phyloP scores from a whole-genome alignment of 2,329 filamentous ascomycete species.

The Fusarium fracticaudum region DNA sequence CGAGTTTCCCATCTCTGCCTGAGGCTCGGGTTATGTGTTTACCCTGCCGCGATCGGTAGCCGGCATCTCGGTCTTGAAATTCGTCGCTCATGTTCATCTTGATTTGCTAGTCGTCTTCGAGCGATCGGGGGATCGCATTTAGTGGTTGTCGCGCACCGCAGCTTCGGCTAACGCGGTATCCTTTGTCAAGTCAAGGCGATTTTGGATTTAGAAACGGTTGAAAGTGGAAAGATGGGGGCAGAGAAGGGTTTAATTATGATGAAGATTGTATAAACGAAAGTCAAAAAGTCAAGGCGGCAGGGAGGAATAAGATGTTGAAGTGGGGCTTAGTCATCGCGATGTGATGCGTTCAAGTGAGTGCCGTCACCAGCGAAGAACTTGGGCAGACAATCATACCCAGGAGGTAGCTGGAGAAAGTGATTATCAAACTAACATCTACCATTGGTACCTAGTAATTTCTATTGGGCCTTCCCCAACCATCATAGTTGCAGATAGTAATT shows the following conservation, averaged over 20 bases:
- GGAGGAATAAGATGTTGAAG: background rate
- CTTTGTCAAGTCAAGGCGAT: background rate
- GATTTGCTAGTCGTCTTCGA: slow-evolving; percentile 42
- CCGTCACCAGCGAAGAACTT: background rate
- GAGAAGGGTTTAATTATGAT: background rate
- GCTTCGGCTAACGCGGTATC: slow-evolving; percentile 30
- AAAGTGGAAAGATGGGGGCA: background rate
- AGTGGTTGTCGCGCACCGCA: slow-evolving; percentile 58
- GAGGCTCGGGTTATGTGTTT: slow-evolving; percentile 53
- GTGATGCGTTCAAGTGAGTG: background rate
- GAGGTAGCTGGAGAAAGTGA: background rate
- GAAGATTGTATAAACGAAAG: slow-evolving; percentile 1
- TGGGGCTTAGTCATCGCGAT: slow-evolving; percentile 26
- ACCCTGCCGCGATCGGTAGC: slow-evolving; percentile 61
- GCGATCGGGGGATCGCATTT: slow-evolving; percentile 45
- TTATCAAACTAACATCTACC: background rate
- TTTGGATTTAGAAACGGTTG: background rate
- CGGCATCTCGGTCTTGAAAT: slow-evolving; percentile 48
- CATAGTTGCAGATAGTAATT: background rate
- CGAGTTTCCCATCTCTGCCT: slow-evolving; percentile 36
- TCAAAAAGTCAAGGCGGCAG: background rate
- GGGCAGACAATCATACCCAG: background rate
- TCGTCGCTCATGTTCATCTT: slow-evolving; percentile 36
- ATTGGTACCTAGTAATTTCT: background rate
- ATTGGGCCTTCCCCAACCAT: background rate